phyloP scores from a whole-genome alignment of 768 basidiomycete species.

The Termitomyces sp. region DNA sequence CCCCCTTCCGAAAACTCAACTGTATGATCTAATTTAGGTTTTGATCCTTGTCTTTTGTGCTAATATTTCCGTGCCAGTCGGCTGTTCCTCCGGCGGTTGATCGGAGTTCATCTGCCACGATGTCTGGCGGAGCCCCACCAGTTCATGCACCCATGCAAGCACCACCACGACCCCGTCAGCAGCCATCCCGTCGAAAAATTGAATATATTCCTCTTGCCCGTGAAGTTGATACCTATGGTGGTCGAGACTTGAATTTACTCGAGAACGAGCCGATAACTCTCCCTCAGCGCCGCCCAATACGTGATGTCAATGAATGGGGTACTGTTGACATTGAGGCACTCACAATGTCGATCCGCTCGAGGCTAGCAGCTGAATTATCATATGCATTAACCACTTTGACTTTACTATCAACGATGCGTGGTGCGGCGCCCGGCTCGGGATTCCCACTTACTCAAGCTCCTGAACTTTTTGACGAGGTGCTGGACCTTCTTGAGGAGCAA shows the following conservation, averaged over 20 bases:
- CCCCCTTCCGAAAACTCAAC: constrained; percentile 34
- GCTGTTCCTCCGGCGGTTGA: constrained; percentile 23
- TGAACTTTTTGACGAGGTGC: constrained; percentile 79
- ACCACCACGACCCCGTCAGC: constrained; percentile 35
- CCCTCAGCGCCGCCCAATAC: constrained; percentile 50
- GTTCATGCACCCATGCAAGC: constrained; percentile 22
- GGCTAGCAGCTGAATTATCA: constrained; percentile 77
- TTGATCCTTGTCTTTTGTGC: constrained; percentile 2
- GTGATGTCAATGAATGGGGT: constrained; percentile 83
- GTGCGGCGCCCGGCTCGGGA: constrained; percentile 54
- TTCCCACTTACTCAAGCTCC: constrained; percentile 72
- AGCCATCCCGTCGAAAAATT: constrained; percentile 70
- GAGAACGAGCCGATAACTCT: constrained; percentile 52
- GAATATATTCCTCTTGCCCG: constrained; percentile 82
- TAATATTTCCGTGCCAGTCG: constrained; percentile 18
- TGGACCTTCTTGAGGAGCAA: constrained; percentile 82
- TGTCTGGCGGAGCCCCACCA: constrained; percentile 19
- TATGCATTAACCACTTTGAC: constrained; percentile 88
- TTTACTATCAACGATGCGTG: constrained; percentile 73
- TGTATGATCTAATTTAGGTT: constrained; percentile 28
- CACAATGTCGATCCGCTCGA: constrained; percentile 86
- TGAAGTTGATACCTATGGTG: constrained; percentile 71
- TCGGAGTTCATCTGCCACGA: constrained; percentile 19
- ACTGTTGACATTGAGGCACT: constrained; percentile 88
- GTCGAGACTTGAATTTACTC: constrained; percentile 68